These are phyloP conservation scores for Botryobasidium botryosum DNA, from an alignment of 768 basidiomycete species.

Conservation along the genomic window DNA sequence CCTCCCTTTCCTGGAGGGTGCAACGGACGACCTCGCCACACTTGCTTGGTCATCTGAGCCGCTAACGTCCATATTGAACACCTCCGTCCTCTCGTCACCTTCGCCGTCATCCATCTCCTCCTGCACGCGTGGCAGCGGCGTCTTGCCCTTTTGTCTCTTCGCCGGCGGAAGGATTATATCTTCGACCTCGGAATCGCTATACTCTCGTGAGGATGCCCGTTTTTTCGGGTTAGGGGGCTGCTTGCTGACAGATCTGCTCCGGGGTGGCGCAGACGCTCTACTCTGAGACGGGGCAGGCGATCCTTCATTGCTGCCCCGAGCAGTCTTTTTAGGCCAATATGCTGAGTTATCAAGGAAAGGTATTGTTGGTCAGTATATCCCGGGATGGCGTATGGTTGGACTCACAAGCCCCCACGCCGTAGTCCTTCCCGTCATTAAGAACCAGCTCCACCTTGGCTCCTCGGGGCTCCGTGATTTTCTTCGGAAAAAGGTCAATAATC, in stretches of 20 bases:
- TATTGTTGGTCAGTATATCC: background rate
- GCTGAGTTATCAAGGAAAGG: background rate
- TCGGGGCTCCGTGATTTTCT: conserved; percentile 15
- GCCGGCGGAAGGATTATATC: too few relatives aligned
- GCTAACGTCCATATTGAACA: background rate
- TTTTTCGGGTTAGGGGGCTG: too few relatives aligned
- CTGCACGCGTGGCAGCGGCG: too few relatives aligned
- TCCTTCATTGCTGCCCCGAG: background rate
- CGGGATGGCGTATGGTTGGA: conserved; percentile 1
- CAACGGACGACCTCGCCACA: background rate
- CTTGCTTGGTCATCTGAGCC: background rate
- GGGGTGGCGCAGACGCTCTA: background rate
- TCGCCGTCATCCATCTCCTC: too few relatives aligned
- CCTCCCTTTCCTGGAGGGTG: background rate
- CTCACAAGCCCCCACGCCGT: conserved; percentile 36
- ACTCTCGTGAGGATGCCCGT: too few relatives aligned
- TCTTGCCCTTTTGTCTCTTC: too few relatives aligned
- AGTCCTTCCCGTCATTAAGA: conserved; percentile 33
- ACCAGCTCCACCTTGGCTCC: conserved; percentile 34
- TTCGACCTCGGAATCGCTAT: too few relatives aligned
- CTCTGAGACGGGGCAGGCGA: background rate
- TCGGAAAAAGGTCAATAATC: conserved; percentile 22
- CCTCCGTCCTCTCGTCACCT: too few relatives aligned
- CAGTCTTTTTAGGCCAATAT: background rate
- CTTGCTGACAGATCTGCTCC: background rate